Conservation (phyloP, 768 basidiomycete genomes). For the Tricholoma furcatifolium region DNA sequence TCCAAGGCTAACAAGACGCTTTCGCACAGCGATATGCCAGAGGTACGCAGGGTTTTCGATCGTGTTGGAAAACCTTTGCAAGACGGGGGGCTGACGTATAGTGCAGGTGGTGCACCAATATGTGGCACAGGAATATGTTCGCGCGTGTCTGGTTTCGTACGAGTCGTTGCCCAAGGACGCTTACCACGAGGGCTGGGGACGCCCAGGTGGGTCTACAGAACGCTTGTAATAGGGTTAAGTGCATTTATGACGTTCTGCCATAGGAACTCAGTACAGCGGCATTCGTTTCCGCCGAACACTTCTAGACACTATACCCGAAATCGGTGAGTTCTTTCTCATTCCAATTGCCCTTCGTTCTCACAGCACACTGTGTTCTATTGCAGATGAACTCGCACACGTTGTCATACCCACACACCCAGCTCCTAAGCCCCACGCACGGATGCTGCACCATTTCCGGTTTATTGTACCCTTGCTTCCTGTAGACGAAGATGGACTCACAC, state of each 20-base stretch:
- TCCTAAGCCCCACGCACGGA: slow-evolving; percentile 69
- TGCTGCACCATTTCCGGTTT: slow-evolving; percentile 81
- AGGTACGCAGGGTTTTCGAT: slow-evolving; percentile 35
- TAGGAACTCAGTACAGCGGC: slow-evolving; percentile 60
- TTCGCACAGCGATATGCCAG: slow-evolving; percentile 55
- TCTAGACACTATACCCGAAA: slow-evolving; percentile 67
- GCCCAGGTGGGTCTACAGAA: slow-evolving; percentile 47
- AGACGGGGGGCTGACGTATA: not conserved
- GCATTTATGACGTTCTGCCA: too few relatives aligned
- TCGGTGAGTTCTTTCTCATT: slow-evolving; percentile 47
- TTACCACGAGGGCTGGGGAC: slow-evolving; percentile 74
- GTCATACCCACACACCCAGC: slow-evolving; percentile 73
- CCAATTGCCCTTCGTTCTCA: slow-evolving; percentile 2
- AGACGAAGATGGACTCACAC: slow-evolving; percentile 64
- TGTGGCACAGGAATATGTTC: slow-evolving; percentile 73
- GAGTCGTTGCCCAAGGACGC: slow-evolving; percentile 69
- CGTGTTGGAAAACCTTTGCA: not conserved
- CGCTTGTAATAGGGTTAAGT: not conserved
- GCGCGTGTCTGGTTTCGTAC: slow-evolving; percentile 68
- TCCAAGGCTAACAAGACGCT: slow-evolving; percentile 59
- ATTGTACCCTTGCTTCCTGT: slow-evolving; percentile 59
- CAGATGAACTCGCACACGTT: slow-evolving; percentile 68
- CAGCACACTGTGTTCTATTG: not conserved
- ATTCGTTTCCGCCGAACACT: slow-evolving; percentile 65
- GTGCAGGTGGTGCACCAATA: slow-evolving; percentile 64